Evolutionary conservation across 2,329 filamentous ascomycete species (phyloP), one percentile per base, ranked within the genome.

Genomic region (Diaporthe australafricana): DNA sequence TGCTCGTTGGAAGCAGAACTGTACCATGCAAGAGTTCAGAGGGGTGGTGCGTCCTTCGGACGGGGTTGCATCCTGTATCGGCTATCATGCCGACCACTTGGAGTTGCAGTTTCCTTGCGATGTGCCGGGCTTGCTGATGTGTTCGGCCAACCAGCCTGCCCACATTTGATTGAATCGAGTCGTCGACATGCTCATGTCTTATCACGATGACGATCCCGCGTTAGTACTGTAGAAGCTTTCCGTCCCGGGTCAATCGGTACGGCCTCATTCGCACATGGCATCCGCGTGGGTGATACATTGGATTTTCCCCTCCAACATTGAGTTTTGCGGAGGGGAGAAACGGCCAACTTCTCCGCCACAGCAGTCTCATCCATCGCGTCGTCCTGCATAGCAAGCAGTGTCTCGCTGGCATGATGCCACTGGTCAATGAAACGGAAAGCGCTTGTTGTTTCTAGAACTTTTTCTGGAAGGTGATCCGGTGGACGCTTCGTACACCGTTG

Each of bases 41-140:
- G 42, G 53, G 63, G 57, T 50, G 20, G 50, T 30, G 52, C 42
- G 60, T 48, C 27, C 20, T 30, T 48, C 27, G 22, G 22, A 57
- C 50, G 56, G 45, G 68, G 68, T 68, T 56, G 32, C 62, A 73
- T 63, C 20, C 47, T 71, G 68, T 73, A 71, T 71, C 71, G 71
- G 68, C 55, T 73, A 40, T 60, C 45, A 55, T 35, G 22, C 47
- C 68, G 48, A 30, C 71, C 68, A 73, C 57, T 73, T 56, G 71
- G 25, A 68, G 40, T 40, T 70, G 71, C 68, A 67, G 71, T 40
- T 48, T 30, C n/a, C 52, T 62, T 66, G 57, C 17, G n/a, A 68
- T 56, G 27, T 68, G 66, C 66, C 68, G 56, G 56, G 9, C 68
- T 42, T 22, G 68, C 47, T 70, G 47, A 65, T 40, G 32, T 42